Conservation (phyloP, 1,139 yeast genomes). For the Candida labiduridarum region DNA sequence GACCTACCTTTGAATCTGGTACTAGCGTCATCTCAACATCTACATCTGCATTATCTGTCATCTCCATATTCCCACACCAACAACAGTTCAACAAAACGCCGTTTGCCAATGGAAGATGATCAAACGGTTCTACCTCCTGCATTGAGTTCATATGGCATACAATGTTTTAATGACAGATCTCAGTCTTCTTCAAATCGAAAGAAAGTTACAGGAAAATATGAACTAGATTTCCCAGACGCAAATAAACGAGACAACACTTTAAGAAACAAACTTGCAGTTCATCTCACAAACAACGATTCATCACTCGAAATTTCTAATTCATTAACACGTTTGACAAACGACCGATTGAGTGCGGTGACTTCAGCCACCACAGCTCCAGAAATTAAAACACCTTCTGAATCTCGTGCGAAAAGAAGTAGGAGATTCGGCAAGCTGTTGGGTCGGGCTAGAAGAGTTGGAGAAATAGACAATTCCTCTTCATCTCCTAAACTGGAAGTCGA, state of each 20-base stretch:
- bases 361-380: conserved; percentile 8
- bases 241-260: conserved; percentile 17
- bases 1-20: conserved; percentile 1
- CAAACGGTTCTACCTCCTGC: conserved; percentile 64
- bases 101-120: conserved; percentile 44
- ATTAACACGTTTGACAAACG: conserved; percentile 9
- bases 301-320: conserved; percentile 7
- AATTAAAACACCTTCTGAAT: not conserved
- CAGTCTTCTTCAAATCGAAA: conserved; percentile 15
- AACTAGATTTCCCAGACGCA: conserved; percentile 17
- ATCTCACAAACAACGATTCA: conserved; percentile 24
- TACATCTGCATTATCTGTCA: conserved; percentile 3
- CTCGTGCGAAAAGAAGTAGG: conserved; percentile 28
- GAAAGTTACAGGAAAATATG: conserved; percentile 12
- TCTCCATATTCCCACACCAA: conserved; percentile 2
- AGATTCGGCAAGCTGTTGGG: conserved; percentile 41
- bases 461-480: conserved; percentile 9
- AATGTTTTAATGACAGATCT: conserved; percentile 31
- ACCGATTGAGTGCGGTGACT: conserved; percentile 8
- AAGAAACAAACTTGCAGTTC: conserved; percentile 36
- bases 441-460: conserved; percentile 41
- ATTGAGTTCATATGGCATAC: conserved; percentile 57
- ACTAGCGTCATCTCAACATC: not conserved
- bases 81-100: conserved; percentile 13
- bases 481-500: not conserved